Conservation (phyloP, 2,329 filamentous ascomycete genomes). For the Colletotrichum sp. region DNA sequence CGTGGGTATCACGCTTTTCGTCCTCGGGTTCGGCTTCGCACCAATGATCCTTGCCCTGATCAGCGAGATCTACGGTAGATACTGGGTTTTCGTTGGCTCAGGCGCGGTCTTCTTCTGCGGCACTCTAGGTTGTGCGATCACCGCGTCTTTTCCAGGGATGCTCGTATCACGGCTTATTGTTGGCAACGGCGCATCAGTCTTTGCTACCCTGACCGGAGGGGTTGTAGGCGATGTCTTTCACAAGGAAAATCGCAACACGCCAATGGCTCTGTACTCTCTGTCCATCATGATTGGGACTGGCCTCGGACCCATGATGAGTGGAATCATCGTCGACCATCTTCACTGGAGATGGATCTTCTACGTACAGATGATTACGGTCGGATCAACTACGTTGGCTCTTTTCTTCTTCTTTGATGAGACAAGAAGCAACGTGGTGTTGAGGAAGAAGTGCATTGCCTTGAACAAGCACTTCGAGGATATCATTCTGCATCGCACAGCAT, state of each 20-base stretch:
- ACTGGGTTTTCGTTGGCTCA: conserved; percentile 32
- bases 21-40: conserved; percentile 66
- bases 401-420: conserved; percentile 70
- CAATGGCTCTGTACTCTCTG: conserved; percentile 71
- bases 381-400: conserved; percentile 58
- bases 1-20: conserved; percentile 68
- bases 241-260: conserved; percentile 66
- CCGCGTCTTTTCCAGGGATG: conserved; percentile 64
- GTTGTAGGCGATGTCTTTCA: conserved; percentile 72
- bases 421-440: conserved; percentile 68
- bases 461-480: conserved; percentile 45
- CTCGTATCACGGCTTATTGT: conserved; percentile 66
- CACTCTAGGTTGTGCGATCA: conserved; percentile 62
- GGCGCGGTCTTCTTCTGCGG: conserved; percentile 38
- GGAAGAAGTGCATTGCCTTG: conserved; percentile 60
- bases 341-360: conserved; percentile 74
- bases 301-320: conserved; percentile 63
- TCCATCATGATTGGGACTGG: conserved; percentile 68
- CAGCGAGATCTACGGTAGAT: conserved; percentile 60
- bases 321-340: conserved; percentile 61
- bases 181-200: conserved; percentile 63
- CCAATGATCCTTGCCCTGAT: conserved; percentile 74
- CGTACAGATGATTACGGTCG: conserved; percentile 65
- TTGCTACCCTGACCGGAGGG: conserved; percentile 58
- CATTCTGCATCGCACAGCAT: background rate